phyloP scores from a whole-genome alignment of 139 green algal genomes.

The Micractinium sp. region DNA sequence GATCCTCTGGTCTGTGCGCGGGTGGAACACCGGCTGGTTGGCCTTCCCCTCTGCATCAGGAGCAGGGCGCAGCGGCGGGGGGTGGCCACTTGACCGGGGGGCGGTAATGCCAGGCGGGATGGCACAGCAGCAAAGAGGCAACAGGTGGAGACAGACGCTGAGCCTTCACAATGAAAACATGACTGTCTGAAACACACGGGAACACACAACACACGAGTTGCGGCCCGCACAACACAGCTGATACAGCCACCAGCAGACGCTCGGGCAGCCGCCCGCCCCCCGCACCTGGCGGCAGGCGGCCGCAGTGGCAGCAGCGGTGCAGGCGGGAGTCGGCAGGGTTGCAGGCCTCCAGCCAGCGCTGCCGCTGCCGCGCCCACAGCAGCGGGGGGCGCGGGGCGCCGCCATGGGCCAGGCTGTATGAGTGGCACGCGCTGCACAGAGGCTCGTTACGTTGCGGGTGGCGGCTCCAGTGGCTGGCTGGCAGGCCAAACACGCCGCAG shows the following conservation, averaged over 20 bases:
- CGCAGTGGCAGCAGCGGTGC: not conserved
- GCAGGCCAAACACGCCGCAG: not conserved
- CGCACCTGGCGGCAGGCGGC: not conserved
- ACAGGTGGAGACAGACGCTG: too few species aligned
- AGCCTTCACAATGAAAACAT: too few species aligned
- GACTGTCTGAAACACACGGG: too few species aligned
- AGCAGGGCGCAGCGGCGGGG: too few species aligned
- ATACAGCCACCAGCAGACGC: not conserved
- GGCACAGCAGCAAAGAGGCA: too few species aligned
- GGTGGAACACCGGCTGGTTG: too few species aligned
- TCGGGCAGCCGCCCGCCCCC: not conserved
- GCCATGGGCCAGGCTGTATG: not conserved
- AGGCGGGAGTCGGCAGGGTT: not conserved
- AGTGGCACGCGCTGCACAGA: not conserved
- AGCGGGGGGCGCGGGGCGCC: not conserved
- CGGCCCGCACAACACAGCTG: not conserved
- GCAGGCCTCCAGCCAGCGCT: not conserved
- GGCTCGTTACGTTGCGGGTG: not conserved
- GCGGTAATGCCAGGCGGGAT: too few species aligned
- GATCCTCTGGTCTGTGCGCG: too few species aligned
- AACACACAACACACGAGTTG: too few species aligned
- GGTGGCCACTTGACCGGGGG: too few species aligned
- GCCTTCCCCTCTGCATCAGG: too few species aligned
- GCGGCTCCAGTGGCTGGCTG: not conserved
- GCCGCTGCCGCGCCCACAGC: not conserved